A percentile compares a stretch with the other conserved stretches of the same genome.
phyloP scores from a whole-genome alignment of 306 rosid genomes.

The cucumber (Cucumis sativus) region DNA sequence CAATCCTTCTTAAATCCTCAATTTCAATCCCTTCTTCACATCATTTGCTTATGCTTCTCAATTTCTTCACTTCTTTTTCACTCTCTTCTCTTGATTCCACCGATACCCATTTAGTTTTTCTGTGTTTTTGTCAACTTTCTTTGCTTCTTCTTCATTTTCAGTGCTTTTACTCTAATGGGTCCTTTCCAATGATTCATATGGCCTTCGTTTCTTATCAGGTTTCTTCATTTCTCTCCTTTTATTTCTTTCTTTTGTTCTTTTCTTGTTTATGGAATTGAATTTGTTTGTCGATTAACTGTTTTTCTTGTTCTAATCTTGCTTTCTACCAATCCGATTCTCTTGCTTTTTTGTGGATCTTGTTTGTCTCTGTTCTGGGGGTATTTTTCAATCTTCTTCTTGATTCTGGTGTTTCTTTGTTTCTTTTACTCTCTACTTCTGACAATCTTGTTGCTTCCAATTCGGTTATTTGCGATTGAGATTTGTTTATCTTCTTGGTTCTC shows the following conservation, averaged over 20 bases:
- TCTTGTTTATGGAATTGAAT: neutral
- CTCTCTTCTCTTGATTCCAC: neutral
- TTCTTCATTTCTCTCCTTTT: neutral
- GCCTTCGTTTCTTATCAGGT: slow-evolving; percentile 7
- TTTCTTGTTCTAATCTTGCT: neutral
- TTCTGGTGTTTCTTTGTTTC: neutral
- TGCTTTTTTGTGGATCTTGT: slow-evolving; percentile 3
- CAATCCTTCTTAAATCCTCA: slow-evolving; percentile 5
- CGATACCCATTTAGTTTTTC: neutral
- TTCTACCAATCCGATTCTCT: neutral
- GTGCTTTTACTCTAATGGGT: neutral
- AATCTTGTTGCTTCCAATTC: neutral
- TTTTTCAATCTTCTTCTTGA: neutral
- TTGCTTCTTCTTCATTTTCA: neutral
- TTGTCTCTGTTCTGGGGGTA: neutral
- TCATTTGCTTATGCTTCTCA: slow-evolving; percentile 2
- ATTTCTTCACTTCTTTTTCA: neutral
- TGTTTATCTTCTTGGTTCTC: neutral
- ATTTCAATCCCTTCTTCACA: slow-evolving; percentile 2
- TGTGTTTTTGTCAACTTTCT: neutral
- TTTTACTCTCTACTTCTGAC: neutral
- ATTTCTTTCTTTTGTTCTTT: neutral
- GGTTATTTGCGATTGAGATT: neutral
- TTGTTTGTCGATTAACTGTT: neutral
- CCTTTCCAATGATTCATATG: neutral